A percentile compares a stretch with the other conserved stretches of the same genome.
phyloP scores from a whole-genome alignment of 768 basidiomycete genomes.

The Pisolithus orientalis region DNA sequence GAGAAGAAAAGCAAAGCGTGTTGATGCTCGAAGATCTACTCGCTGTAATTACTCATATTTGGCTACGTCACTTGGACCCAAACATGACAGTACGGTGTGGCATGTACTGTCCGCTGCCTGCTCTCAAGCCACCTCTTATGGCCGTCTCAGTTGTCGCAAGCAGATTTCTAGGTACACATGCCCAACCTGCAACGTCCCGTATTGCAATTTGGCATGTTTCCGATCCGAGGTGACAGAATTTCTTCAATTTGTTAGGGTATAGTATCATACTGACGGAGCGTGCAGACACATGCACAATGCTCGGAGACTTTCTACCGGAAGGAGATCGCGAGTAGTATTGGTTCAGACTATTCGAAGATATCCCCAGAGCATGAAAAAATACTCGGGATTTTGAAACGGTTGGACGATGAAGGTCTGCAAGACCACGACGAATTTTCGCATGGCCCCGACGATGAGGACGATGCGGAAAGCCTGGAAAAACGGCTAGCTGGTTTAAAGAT shows the following conservation, averaged over 20 bases:
- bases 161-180: conserved; percentile 79
- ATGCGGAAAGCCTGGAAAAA: conserved; percentile 38
- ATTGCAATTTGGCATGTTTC: conserved; percentile 79
- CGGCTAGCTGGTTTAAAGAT: conserved; percentile 57
- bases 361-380: conserved; percentile 56
- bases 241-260: conserved; percentile 12
- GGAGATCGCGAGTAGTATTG: conserved; percentile 62
- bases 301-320: conserved; percentile 80
- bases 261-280: neutral
- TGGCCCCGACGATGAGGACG: conserved; percentile 33
- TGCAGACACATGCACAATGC: conserved; percentile 59
- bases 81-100: conserved; percentile 29
- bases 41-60: no score
- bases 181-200: conserved; percentile 72
- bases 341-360: conserved; percentile 46
- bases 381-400: conserved; percentile 63
- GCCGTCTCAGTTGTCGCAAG: conserved; percentile 53
- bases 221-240: conserved; percentile 48
- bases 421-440: conserved; percentile 29
- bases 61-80: no score
- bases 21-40: no score
- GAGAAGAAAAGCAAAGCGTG: no score
- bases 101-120: conserved; percentile 32
- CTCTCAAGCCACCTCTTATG: neutral
- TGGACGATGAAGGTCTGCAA: conserved; percentile 55